Evolutionary conservation across 177 flowering plant species (phyloP).

Genomic region (Vitis hybrid): DNA sequence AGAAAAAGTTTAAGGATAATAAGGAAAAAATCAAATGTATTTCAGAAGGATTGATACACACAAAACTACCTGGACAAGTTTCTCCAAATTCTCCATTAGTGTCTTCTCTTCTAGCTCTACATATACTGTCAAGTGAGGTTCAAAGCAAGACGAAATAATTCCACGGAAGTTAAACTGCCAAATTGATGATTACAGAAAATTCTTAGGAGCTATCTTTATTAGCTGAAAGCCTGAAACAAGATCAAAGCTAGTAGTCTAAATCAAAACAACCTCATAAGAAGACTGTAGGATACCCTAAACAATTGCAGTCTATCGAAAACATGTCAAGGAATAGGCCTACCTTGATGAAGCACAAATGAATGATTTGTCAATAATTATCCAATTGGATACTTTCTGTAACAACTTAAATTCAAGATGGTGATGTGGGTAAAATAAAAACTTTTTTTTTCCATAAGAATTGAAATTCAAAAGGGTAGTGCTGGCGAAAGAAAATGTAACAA

Average conservation of each 20-base stretch:
- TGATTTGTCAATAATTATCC: too few relatives aligned
- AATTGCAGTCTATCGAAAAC: background rate
- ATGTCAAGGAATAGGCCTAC: background rate
- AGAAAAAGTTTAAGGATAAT: background rate
- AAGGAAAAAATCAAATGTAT: background rate
- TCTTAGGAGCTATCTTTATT: constrained; percentile 6
- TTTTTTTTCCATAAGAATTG: background rate
- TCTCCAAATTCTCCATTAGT: constrained; percentile 89
- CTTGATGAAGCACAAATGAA: background rate
- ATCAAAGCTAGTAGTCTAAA: background rate
- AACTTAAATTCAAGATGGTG: too few relatives aligned
- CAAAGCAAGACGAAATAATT: constrained; percentile 96
- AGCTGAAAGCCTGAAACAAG: constrained; percentile 4
- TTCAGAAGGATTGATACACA: background rate
- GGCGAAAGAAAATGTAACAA: background rate
- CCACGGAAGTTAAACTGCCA: constrained; percentile 95
- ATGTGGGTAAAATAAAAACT: too few relatives aligned
- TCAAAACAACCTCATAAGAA: background rate
- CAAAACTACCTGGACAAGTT: constrained; percentile 83
- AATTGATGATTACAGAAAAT: constrained; percentile 20
- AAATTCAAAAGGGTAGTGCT: background rate
- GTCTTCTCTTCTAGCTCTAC: constrained; percentile 95
- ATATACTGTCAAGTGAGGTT: constrained; percentile 84
- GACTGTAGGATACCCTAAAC: background rate
- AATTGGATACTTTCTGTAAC: too few relatives aligned